phyloP scores from a whole-genome alignment of 2,329 filamentous ascomycete species.

The Ampelomyces quisqualis region DNA sequence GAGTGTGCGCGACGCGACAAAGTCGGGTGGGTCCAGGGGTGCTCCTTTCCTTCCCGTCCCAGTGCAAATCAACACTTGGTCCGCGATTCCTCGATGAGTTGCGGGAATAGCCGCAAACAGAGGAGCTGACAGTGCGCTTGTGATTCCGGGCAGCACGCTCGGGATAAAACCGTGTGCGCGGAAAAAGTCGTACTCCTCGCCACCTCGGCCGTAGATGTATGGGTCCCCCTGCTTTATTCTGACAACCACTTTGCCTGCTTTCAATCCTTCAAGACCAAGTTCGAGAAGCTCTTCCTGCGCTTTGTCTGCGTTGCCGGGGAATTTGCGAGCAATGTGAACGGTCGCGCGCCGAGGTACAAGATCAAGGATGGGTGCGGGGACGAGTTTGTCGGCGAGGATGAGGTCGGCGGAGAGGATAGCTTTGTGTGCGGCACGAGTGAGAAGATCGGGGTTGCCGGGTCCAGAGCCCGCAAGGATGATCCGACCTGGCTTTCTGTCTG shows the following conservation, averaged over 20 bases:
- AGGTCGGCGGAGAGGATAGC: constrained; percentile 74
- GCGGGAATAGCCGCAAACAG: constrained; percentile 85
- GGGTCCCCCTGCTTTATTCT: constrained; percentile 95
- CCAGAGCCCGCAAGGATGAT: constrained; percentile 91
- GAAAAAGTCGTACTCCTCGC: constrained; percentile 90
- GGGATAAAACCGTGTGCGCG: constrained; percentile 66
- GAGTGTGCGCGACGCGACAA: constrained; percentile 73
- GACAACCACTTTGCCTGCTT: constrained; percentile 75
- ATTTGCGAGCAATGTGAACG: constrained; percentile 92
- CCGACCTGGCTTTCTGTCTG: constrained; percentile 54
- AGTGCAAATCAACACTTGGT: constrained; percentile 94
- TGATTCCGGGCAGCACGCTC: constrained; percentile 83
- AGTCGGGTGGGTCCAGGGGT: constrained; percentile 77
- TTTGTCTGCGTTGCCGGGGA: constrained; percentile 92
- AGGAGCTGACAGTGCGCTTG: constrained; percentile 81
- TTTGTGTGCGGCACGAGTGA: constrained; percentile 79
- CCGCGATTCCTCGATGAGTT: constrained; percentile 85
- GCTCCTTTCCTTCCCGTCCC: constrained; percentile 90
- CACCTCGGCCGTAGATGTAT: constrained; percentile 92
- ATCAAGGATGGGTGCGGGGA: constrained; percentile 80
- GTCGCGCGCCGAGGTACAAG: constrained; percentile 87
- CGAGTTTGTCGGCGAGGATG: constrained; percentile 83
- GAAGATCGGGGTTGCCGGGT: constrained; percentile 86
- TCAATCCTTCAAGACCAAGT: constrained; percentile 69
- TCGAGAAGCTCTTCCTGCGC: constrained; percentile 88